A percentile compares a stretch with the other conserved stretches of the same genome.
phyloP scores from a whole-genome alignment of 176 grass and related monocot species.

The Cymbopogon citratus region DNA sequence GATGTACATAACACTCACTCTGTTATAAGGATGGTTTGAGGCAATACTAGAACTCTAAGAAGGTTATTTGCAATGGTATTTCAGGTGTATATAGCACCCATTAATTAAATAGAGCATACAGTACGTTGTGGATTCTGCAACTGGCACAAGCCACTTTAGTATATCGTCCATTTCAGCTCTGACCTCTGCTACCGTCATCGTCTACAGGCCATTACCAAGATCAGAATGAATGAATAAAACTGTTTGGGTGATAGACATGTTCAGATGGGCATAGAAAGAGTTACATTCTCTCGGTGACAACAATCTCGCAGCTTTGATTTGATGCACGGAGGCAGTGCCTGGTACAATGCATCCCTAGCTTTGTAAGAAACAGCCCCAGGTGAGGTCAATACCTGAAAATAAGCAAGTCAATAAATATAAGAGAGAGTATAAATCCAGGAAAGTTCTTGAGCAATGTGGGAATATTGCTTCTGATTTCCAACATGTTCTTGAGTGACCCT shows the following conservation, averaged over 20 bases:
- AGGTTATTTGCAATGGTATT: too few relatives aligned
- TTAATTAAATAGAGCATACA: neutral
- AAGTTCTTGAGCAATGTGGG: too few relatives aligned
- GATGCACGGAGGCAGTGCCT: neutral
- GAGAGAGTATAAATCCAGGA: neutral
- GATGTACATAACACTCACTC: too few relatives aligned
- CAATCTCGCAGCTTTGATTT: slow-evolving; percentile 1
- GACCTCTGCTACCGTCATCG: neutral
- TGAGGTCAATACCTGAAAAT: neutral
- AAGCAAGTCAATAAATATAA: neutral
- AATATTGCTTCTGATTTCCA: too few relatives aligned
- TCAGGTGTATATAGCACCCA: too few relatives aligned
- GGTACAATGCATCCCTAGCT: slow-evolving; percentile 9
- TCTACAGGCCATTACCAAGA: slow-evolving; percentile 25
- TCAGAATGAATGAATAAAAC: neutral
- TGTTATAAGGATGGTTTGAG: too few relatives aligned
- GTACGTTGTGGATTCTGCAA: slow-evolving; percentile 49
- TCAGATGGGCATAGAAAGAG: neutral
- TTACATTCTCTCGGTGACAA: neutral
- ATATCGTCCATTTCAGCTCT: slow-evolving; percentile 49
- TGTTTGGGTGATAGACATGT: neutral
- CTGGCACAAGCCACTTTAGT: slow-evolving; percentile 49
- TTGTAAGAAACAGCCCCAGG: neutral
- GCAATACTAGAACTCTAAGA: too few relatives aligned
- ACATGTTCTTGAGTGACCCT: too few relatives aligned